Evolutionary conservation across 768 basidiomycete genomes (phyloP), one percentile per base, ranked within the genome.

Genomic region (Lentinula raphanica): DNA sequence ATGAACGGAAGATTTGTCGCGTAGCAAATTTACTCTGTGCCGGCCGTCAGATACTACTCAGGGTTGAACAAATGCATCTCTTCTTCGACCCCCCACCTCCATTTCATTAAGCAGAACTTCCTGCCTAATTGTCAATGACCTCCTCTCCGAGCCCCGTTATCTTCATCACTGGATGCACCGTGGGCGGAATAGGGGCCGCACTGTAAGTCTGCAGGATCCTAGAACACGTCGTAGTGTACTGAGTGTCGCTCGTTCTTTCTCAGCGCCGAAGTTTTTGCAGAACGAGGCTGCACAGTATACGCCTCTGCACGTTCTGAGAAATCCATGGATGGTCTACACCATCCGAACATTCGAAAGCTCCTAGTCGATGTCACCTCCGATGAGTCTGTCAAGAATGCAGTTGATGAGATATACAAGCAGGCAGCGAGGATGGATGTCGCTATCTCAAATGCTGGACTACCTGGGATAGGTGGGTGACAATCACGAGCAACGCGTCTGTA

Each of bases 361-460:
- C 59, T 59, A 1, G 65, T 84, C 27, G 83, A 85, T 60, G 79
- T 84, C 2, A 74, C 71, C 1, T 69, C 68, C 28, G 74, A 77
- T 19, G 72, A 74, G 4, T 66, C 73, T 1, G 75, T 79, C 1
- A 60, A 71, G 19, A 49, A 50, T 0, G 74, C 68, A 0, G 71
- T 83, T 8, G 56, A 74, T n/a, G 67, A 66, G 1, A 68, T 83
- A 51, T 72, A 83, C n/a, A 60, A 65, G 0, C 71, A 73, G 19
- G 67, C 72, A 21, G 80, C 79, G 0, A 71, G 66, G 35, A 78
- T 84, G 27, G 83, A 84, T 53, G 65, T 85, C 1, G 60, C 82
- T 3, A 75, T 83, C 38, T 82, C 83, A 59, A 83, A 84, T 54
- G 83, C 82, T 0, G 82, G 80, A 29, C n/a, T 56, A 54, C 53